Base-by-base conservation (phyloP, 345 rosid species). In the Acer negundo region DNA sequence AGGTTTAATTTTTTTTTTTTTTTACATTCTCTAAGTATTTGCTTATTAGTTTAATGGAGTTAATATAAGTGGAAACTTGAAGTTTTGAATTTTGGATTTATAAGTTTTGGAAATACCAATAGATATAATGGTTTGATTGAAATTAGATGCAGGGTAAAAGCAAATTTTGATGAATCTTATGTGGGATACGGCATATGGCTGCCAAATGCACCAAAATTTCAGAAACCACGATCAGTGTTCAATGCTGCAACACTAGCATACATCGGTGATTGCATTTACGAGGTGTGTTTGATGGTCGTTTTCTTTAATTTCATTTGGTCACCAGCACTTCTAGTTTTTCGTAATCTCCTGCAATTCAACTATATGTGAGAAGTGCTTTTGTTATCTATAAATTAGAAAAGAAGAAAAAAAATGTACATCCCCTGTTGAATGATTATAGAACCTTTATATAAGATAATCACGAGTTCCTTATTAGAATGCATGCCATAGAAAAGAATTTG, bases 201-300 rank as follows among this genome's bases (percentile, higher is more conserved):
- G 82, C 92, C 91, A 0, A 77, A 74, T 44, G 86, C 91, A n/a
- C 95, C 95, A 1, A 86, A 86, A 81, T 89, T 91, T 19, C 89
- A 84, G 83, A 91, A 91, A 87, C 91, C 95, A 77, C 88, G 89
- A 35, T 86, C 90, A 0, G 82, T 82, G 7, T 89, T 67, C 75
- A 89, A 89, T 82, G 85, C 87, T 2, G 85, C 89, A 1, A 64
- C 78, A 15, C 65, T 85, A 46, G 89, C 90, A 12, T 85, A 84
- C 55, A 75, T 87, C 15, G 97, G 96, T 65, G 97, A 95, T 82
- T 85, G 96, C 58, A 85, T 93, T 69, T 93, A 88, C 26, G 94
- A 95, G 96, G 99, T 93, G 40, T 19, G 79, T 72, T 61, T 35
- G 24, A 23, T 8, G 4, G 71, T 79, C 13, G 11, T 26, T 26